Conservation (phyloP, 2,329 filamentous ascomycete species). For the Cadophora luteo-olivacea region DNA sequence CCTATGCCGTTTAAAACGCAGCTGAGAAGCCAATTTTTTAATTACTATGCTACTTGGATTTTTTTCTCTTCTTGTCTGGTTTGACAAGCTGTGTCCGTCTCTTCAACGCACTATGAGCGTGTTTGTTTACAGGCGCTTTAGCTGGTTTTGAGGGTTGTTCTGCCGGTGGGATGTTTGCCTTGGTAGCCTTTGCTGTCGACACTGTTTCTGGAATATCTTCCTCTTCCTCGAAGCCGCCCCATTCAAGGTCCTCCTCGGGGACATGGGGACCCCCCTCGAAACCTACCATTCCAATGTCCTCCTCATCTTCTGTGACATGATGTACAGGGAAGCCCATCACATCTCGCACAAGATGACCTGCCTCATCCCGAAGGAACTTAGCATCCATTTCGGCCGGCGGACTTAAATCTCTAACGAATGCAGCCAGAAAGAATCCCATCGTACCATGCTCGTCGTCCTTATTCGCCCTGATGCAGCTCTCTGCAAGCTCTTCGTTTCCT, state of each 20-base stretch:
- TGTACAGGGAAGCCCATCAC: slow-evolving; percentile 49
- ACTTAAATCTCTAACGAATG: slow-evolving; percentile 65
- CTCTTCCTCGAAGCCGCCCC: slow-evolving; percentile 48
- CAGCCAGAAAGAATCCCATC: slow-evolving; percentile 96
- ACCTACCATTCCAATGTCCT: slow-evolving; percentile 27
- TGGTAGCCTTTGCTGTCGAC: neutral
- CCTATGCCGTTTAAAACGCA: too few species aligned
- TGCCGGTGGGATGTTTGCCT: neutral
- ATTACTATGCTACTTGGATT: slow-evolving; percentile 18
- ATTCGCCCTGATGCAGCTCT: slow-evolving; percentile 82
- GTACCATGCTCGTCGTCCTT: slow-evolving; percentile 82
- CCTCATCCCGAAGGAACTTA: slow-evolving; percentile 53
- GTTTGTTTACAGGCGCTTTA: slow-evolving; percentile 15
- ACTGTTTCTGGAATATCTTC: neutral
- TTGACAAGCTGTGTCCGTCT: slow-evolving; percentile 30
- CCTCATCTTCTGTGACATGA: slow-evolving; percentile 41
- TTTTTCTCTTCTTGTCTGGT: slow-evolving; percentile 33
- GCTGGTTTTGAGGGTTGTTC: slow-evolving; percentile 8
- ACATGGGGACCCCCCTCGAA: slow-evolving; percentile 35
- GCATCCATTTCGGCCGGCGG: slow-evolving; percentile 22
- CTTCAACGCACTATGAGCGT: slow-evolving; percentile 18
- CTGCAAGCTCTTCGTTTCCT: slow-evolving; percentile 62
- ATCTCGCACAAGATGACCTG: slow-evolving; percentile 57
- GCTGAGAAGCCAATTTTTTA: too few species aligned
- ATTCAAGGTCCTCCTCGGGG: slow-evolving; percentile 47